phyloP scores from a whole-genome alignment of 805 yeast species.

The Kluyveromyces siamensis region DNA sequence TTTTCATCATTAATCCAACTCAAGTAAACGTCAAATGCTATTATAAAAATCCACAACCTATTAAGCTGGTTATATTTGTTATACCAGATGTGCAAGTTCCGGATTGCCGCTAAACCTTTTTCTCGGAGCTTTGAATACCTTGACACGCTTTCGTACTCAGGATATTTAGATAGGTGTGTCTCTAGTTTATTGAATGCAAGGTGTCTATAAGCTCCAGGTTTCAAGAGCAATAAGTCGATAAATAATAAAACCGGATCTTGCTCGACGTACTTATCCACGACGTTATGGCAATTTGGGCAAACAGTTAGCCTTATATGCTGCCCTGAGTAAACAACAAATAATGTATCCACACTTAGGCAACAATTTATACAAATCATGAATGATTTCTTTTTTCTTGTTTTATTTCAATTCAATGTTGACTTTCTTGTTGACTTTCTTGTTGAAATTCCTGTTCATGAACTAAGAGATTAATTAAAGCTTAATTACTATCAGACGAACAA shows the following conservation, averaged over 20 bases:
- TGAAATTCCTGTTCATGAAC: too few species aligned
- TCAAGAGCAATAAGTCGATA: conserved; percentile 72
- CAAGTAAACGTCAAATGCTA: conserved; percentile 80
- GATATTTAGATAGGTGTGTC: conserved; percentile 10
- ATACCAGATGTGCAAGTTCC: conserved; percentile 13
- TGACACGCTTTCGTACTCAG: conserved; percentile 6
- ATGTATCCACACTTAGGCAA: conserved; percentile 49
- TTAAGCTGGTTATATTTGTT: conserved; percentile 20
- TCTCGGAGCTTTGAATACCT: conserved; percentile 3
- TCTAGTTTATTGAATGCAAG: conserved; percentile 62
- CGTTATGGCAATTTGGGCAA: conserved; percentile 60
- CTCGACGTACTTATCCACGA: conserved; percentile 88
- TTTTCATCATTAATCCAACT: conserved; percentile 89
- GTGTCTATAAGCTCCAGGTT: conserved; percentile 85
- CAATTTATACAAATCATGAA: conserved; percentile 88
- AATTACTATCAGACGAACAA: background rate
- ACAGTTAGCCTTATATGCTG: conserved; percentile 72
- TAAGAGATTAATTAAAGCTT: background rate
- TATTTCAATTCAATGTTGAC: too few species aligned
- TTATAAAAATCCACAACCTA: conserved; percentile 52
- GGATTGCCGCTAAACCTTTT: conserved; percentile 2
- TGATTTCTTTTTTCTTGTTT: background rate
- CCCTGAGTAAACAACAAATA: conserved; percentile 66
- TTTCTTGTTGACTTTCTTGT: too few species aligned
- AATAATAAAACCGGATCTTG: conserved; percentile 76